Base-by-base conservation (phyloP, 2,329 filamentous ascomycete genomes). In the Phialophora verrucosa region DNA sequence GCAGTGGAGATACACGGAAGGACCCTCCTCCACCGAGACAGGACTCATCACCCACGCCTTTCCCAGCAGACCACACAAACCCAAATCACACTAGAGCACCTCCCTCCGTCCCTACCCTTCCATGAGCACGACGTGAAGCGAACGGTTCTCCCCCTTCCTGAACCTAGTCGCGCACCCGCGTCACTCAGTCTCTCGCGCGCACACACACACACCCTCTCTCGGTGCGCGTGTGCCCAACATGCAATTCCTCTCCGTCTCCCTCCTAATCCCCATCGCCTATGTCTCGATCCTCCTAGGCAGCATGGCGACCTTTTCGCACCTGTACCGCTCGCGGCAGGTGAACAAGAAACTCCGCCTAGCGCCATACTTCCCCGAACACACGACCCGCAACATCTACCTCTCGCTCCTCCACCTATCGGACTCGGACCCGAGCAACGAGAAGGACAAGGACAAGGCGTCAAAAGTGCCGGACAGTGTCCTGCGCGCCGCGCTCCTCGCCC, bases 321-420 rank as follows among this genome's bases (percentile, higher is more conserved):
- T 98, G 69, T 98, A 98, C 81, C 90, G 94, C 75, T 94, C 95
- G 82, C 88, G 95, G 79, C 95, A 97, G 86, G 89, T 91, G 73
- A 83, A 90, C 92, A 82, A 69, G 87, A 90, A 91, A 74, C 90
- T 92, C 62, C 92, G 91, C 72, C 88, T 99, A 68, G 92, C 91
- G 72, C 93, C 94, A 73, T 99, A 95, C 94, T 99, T 99, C 80
- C 89, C 90, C 27, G 86, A 90, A 60, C 93, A 99, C 78, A 84
- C 96, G 59, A 91, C 95, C 80, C 91, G 94, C 79, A 93, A 99
- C 79, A 88, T 99, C 76, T 99, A 98, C 83, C 87, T 97, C 67
- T 93, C 93, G 53, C 88, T 99, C 49, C 85, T 97, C 59, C 93
- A 99, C 81, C 85, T 95, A 76, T 86, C 89, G 63, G 82, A 84